Percentiles rank a stretch among this genome's conserved stretches.
phyloP scores from a whole-genome alignment of 805 yeast genomes.

The Saccharomycopsis sp. region DNA sequence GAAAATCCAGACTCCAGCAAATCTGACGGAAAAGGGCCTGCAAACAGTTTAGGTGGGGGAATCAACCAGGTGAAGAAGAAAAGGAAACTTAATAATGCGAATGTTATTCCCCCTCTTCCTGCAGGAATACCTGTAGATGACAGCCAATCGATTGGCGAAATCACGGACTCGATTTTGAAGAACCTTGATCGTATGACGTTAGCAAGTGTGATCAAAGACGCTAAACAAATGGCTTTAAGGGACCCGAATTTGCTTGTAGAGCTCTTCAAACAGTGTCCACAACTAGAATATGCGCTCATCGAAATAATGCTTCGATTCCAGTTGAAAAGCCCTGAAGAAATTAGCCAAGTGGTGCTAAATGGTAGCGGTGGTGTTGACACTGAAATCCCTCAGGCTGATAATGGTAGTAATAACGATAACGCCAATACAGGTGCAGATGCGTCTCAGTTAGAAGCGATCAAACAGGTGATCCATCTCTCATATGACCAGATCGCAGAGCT shows the following conservation, averaged over 20 bases:
- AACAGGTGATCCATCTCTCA: slow-evolving; percentile 45
- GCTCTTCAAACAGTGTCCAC: slow-evolving; percentile 67
- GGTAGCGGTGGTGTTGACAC: slow-evolving; percentile 14
- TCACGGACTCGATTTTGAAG: slow-evolving; percentile 38
- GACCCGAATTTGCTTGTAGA: slow-evolving; percentile 54
- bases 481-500: slow-evolving; percentile 44
- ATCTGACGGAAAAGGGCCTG: slow-evolving; percentile 28
- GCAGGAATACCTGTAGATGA: slow-evolving; percentile 40
- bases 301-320: slow-evolving; percentile 51
- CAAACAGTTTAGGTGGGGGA: neutral
- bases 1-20: neutral
- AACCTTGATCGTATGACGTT: slow-evolving; percentile 43
- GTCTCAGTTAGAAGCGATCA: slow-evolving; percentile 40
- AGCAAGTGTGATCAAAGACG: slow-evolving; percentile 45
- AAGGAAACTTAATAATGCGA: slow-evolving; percentile 22
- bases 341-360: slow-evolving; percentile 23
- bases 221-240: slow-evolving; percentile 49
- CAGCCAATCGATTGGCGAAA: slow-evolving; percentile 27
- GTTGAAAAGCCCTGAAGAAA: slow-evolving; percentile 27
- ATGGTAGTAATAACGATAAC: neutral
- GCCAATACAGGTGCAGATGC: slow-evolving; percentile 26
- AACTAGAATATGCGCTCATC: slow-evolving; percentile 73
- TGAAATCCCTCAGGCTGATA: slow-evolving; percentile 6
- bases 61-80: neutral
- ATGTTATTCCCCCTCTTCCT: slow-evolving; percentile 46